Evolutionary conservation across 2,329 filamentous ascomycete species (phyloP).

Genomic region (Ascochyta fabae): DNA sequence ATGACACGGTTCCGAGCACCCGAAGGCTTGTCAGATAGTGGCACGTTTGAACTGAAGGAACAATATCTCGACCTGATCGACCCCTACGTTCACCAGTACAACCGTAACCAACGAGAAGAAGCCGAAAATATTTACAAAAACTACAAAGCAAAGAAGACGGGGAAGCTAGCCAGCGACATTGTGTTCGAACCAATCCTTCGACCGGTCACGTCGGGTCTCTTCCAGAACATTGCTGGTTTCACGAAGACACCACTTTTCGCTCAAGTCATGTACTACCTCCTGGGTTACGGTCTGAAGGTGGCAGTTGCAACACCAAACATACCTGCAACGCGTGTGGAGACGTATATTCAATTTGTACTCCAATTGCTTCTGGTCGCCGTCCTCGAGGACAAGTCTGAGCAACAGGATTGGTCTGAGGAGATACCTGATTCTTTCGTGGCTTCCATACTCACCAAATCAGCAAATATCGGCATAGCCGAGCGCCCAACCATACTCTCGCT

Average conservation of each 20-base stretch:
- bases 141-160: conserved; percentile 85
- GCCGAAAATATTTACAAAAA: conserved; percentile 88
- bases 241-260: conserved; percentile 85
- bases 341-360: conserved; percentile 88
- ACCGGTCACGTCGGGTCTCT: conserved; percentile 77
- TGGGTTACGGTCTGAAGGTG: conserved; percentile 79
- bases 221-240: conserved; percentile 77
- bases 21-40: conserved; percentile 89
- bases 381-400: conserved; percentile 73
- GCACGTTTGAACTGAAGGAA: conserved; percentile 89
- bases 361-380: conserved; percentile 88
- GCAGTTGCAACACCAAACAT: conserved; percentile 74
- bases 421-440: conserved; percentile 71
- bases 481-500: conserved; percentile 59
- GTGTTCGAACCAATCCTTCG: conserved; percentile 89
- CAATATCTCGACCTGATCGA: conserved; percentile 88
- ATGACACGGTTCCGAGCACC: conserved; percentile 90
- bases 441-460: conserved; percentile 70
- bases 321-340: conserved; percentile 82
- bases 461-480: conserved; percentile 50
- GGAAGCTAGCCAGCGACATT: conserved; percentile 79
- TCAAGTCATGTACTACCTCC: conserved; percentile 86
- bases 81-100: conserved; percentile 95
- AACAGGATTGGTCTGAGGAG: conserved; percentile 50
- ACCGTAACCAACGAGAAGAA: conserved; percentile 95